phyloP scores from a whole-genome alignment of 163 green algal genomes.

The Prototheca stagnorum region DNA sequence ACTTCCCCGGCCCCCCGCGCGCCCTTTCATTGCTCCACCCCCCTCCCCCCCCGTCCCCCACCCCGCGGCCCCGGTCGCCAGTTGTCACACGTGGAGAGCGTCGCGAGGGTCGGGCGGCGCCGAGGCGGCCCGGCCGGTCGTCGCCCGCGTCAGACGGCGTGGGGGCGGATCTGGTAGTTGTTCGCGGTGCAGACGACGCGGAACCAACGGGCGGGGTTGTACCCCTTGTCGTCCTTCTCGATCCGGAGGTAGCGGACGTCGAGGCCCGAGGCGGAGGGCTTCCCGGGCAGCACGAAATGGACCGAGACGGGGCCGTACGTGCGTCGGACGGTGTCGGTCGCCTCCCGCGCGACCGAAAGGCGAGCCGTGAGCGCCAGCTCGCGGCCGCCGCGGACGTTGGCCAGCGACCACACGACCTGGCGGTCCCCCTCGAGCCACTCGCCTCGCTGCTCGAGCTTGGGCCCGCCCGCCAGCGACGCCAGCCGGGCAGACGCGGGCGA shows the following conservation, averaged over 20 bases:
- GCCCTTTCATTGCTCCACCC: too few relatives aligned
- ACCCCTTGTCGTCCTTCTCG: conserved; percentile 59
- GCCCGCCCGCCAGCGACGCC: conserved; percentile 3
- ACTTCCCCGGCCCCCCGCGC: too few relatives aligned
- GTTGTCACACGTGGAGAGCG: too few relatives aligned
- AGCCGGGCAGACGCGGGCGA: too few relatives aligned
- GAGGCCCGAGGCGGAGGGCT: conserved; percentile 34
- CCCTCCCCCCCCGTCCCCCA: too few relatives aligned
- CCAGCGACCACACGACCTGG: conserved; percentile 66
- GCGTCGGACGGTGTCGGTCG: conserved; percentile 13
- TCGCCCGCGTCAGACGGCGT: too few relatives aligned
- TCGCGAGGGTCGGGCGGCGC: too few relatives aligned
- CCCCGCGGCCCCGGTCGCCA: too few relatives aligned
- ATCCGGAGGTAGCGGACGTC: conserved; percentile 89
- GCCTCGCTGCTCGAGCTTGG: conserved; percentile 33
- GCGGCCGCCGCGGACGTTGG: conserved; percentile 42
- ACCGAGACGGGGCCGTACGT: conserved; percentile 81
- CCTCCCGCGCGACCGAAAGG: conserved; percentile 34
- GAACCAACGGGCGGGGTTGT: conserved; percentile 80
- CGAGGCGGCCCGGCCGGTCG: too few relatives aligned
- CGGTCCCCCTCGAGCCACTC: conserved; percentile 69
- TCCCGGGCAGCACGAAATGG: conserved; percentile 51
- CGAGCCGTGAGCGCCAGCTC: conserved; percentile 39
- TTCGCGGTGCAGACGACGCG: conserved; percentile 79
- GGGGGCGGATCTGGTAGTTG: conserved; percentile 51